Conservation (phyloP, 495 filamentous ascomycete genomes). For the Talaromyces borbonicus region DNA sequence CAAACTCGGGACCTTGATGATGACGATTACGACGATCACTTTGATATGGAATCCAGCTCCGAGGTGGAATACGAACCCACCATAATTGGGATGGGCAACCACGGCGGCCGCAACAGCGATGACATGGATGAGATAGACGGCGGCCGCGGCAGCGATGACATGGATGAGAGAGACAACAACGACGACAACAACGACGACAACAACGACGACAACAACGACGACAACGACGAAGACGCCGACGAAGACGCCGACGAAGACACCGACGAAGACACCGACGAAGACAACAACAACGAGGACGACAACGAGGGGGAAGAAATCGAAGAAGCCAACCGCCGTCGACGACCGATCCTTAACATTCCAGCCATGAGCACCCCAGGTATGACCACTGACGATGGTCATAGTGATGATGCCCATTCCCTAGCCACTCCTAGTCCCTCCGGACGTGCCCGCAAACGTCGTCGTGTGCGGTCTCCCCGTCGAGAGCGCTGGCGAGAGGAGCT, state of each 20-base stretch:
- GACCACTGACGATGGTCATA: neutral
- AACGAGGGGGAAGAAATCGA: neutral
- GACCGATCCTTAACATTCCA: neutral
- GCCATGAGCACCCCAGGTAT: neutral
- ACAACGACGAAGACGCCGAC: neutral
- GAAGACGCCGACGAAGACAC: neutral
- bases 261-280: neutral
- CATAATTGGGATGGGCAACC: too few species aligned
- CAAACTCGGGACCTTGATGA: too few species aligned
- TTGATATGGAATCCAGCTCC: too few species aligned
- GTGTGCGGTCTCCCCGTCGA: neutral
- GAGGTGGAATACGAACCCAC: too few species aligned
- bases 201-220: neutral
- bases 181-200: too few species aligned
- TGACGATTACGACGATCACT: too few species aligned
- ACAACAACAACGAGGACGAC: neutral
- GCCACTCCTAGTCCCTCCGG: neutral
- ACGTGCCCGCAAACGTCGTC: neutral
- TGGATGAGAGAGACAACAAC: too few species aligned
- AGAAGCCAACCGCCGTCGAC: neutral
- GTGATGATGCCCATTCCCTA: neutral
- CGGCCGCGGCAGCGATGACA: too few species aligned
- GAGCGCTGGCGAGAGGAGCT: neutral
- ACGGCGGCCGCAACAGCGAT: too few species aligned
- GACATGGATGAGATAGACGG: too few species aligned